A percentile compares a stretch with the other conserved stretches of the same genome.
These are phyloP conservation scores for Cadophora sp. DNA, from an alignment of 2,329 filamentous ascomycete species.

Conservation along the genomic window DNA sequence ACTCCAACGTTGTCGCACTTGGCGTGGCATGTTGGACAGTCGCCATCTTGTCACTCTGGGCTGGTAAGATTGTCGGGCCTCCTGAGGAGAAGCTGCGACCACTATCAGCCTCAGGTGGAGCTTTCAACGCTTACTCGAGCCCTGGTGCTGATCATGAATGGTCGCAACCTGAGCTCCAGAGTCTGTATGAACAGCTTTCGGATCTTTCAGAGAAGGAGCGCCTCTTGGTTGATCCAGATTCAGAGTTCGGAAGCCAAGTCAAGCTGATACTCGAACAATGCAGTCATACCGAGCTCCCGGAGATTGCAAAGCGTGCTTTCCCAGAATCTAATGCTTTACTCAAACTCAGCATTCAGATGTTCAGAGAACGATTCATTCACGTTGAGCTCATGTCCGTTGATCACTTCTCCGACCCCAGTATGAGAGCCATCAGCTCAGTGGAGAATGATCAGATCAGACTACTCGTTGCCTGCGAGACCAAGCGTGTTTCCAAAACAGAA, in stretches of 20 bases:
- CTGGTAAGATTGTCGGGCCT: conserved; percentile 56
- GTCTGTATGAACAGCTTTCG: conserved; percentile 50
- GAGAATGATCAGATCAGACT: conserved; percentile 21
- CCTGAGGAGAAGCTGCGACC: conserved; percentile 40
- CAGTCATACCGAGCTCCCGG: conserved; percentile 12
- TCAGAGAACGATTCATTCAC: conserved; percentile 23
- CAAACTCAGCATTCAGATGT: conserved; percentile 27
- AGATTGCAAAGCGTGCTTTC: conserved; percentile 47
- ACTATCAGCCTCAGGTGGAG: background rate
- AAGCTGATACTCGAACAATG: conserved; percentile 43
- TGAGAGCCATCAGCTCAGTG: conserved; percentile 34
- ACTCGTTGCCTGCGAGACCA: conserved; percentile 31
- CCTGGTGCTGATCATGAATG: conserved; percentile 50
- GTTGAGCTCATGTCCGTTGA: conserved; percentile 30
- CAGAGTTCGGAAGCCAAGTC: conserved; percentile 53
- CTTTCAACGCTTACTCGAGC: conserved; percentile 32
- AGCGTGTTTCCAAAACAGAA: conserved; percentile 13
- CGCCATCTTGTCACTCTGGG: conserved; percentile 54
- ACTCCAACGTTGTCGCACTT: conserved; percentile 54
- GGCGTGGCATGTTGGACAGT: conserved; percentile 58
- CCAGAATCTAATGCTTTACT: conserved; percentile 48
- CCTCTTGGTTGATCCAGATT: conserved; percentile 49
- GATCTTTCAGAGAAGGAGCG: conserved; percentile 49
- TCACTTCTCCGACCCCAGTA: conserved; percentile 25
- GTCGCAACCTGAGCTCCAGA: conserved; percentile 56